Evolutionary conservation across 1,284 basidiomycete species (phyloP).

Genomic region (Puccinia sorghi): DNA sequence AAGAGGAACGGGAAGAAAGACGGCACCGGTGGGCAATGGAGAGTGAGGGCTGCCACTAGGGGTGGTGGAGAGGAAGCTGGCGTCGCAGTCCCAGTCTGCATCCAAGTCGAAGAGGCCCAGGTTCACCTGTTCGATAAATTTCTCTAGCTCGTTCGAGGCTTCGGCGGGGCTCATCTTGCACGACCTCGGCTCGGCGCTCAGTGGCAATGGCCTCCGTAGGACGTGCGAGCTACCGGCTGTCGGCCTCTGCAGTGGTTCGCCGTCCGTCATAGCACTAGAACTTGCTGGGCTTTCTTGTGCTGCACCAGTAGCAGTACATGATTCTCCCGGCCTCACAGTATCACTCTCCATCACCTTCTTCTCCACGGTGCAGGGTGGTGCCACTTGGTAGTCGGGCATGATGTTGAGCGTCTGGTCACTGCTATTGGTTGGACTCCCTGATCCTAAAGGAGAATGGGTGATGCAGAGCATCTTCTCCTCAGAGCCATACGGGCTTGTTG

Average conservation of each 20-base stretch:
- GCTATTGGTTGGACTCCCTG: no score
- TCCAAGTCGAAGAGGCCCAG: not conserved
- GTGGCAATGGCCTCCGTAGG: no score
- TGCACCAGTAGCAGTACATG: no score
- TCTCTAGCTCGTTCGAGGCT: not conserved
- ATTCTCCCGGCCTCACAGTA: no score
- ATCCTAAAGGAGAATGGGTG: no score
- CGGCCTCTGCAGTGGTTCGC: not conserved
- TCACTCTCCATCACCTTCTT: not conserved
- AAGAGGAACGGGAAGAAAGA: not conserved
- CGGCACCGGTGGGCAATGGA: not conserved
- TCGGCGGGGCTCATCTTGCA: constrained; percentile 2
- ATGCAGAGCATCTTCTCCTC: no score
- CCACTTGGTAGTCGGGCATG: no score
- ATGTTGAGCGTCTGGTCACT: not conserved
- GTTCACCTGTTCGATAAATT: not conserved
- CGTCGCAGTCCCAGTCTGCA: not conserved
- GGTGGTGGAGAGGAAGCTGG: not conserved
- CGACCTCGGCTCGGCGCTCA: not conserved
- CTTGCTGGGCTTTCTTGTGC: no score
- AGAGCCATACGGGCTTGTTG: no score
- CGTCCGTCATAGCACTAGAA: no score
- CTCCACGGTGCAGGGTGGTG: not conserved
- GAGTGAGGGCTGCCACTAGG: not conserved
- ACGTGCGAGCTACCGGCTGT: not conserved